phyloP scores from a whole-genome alignment of 768 basidiomycete species.

The Daedalea quercina region DNA sequence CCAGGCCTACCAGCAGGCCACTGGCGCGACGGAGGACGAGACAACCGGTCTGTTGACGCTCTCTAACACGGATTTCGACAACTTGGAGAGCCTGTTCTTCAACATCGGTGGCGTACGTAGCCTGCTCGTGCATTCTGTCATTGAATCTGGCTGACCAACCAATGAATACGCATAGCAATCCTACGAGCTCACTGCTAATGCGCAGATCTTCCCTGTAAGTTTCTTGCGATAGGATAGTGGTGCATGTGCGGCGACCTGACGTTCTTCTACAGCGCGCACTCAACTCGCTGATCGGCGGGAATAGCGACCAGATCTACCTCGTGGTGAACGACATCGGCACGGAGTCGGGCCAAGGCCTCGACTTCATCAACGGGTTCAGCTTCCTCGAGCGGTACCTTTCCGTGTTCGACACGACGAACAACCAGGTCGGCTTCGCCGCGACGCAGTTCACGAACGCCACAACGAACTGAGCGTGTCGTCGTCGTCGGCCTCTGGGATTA shows the following conservation, averaged over 20 bases:
- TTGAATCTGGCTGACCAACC: neutral
- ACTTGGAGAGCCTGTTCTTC: slow-evolving; percentile 19
- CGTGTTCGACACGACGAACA: slow-evolving; percentile 33
- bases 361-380: slow-evolving; percentile 23
- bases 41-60: slow-evolving; percentile 19
- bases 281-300: slow-evolving; percentile 23
- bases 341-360: slow-evolving; percentile 20
- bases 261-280: slow-evolving; percentile 5
- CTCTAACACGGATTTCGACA: slow-evolving; percentile 12
- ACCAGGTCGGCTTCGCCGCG: slow-evolving; percentile 31
- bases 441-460: slow-evolving; percentile 27
- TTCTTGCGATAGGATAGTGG: too few species aligned
- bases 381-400: slow-evolving; percentile 36
- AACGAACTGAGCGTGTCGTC: slow-evolving; percentile 19
- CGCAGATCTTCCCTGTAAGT: slow-evolving; percentile 22
- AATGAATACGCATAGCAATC: slow-evolving; percentile 2
- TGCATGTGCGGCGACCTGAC: neutral
- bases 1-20: slow-evolving; percentile 16
- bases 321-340: slow-evolving; percentile 18
- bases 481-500: too few species aligned
- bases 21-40: slow-evolving; percentile 19
- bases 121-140: too few species aligned
- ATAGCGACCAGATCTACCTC: slow-evolving; percentile 18
- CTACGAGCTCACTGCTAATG: slow-evolving; percentile 23
- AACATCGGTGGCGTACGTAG: slow-evolving; percentile 15